Evolutionary conservation across 1,284 basidiomycete species (phyloP), one percentile per base, ranked within the genome.

Genomic region (Pholiota adiposa): DNA sequence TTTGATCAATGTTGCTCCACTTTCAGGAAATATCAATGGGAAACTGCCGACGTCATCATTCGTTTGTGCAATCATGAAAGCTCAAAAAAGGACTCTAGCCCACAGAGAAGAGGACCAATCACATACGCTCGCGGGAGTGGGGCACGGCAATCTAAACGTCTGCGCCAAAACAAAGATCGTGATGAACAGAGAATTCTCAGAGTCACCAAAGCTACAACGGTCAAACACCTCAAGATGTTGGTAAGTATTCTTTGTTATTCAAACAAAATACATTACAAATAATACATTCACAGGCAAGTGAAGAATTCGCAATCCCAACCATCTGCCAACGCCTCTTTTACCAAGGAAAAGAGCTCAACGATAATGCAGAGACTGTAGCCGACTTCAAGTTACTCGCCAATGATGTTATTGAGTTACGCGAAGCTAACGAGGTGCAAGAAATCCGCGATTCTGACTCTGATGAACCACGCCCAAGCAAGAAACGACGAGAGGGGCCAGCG

Each of bases 181-280:
- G 81, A 78, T 6, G 81, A 83, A 65, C 75, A 78, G 58, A 77
- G 76, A 54, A 81, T 73, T 62, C 70, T 93, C 51, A 79, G 72
- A 12, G 80, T 93, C 49, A 79, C 77, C 40, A 92, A 89, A 70
- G 71, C 74, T 18, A 91, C 83, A 65, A 86, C 87, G 0, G 79
- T 94, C 56, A 92, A 89, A 69, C 89, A 92, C 9, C 83, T 94
- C 65, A 93, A 92, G 70, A 70, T 90, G 53, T 77, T 83, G 79
- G 91, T 92, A 58, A 56, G 83, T 31, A 19, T 23, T 25, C 2
- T 23, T 18, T 34, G 50, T 34, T 33, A 34, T 43, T 23, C 31
- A 29, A 19, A 36, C 29, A 21, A 56, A 16, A 19, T 48, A 11
- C n/a, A n/a, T 11, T 16, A 16, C 5, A 18, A 51, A 44, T 43